These are phyloP conservation scores for Durusdinium trenchii DNA, from an alignment of 73 alveolate species.

Conservation along the genomic window DNA sequence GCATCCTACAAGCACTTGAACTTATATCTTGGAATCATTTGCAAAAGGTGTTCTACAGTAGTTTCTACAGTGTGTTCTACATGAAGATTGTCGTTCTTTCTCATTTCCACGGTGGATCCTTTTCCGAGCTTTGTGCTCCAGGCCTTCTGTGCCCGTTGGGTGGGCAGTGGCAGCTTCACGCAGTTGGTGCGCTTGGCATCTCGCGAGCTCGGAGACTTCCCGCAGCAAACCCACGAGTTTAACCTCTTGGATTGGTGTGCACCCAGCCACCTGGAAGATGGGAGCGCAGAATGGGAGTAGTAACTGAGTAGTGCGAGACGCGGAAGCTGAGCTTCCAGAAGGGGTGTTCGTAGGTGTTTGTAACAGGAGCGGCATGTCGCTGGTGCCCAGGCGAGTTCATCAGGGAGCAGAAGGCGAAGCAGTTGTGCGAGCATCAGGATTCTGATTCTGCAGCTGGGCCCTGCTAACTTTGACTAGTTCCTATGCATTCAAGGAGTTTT, in stretches of 20 bases:
- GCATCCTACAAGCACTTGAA: too few relatives aligned
- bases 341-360: background rate
- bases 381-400: background rate
- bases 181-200: background rate
- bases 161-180: background rate
- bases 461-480: too few relatives aligned
- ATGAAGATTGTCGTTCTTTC: too few relatives aligned
- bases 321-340: background rate
- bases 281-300: too few relatives aligned
- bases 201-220: background rate
- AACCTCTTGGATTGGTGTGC: slow-evolving; percentile 28
- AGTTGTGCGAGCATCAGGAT: slow-evolving; percentile 5
- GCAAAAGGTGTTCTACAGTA: background rate
- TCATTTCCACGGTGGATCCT: too few relatives aligned
- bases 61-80: too few relatives aligned
- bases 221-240: background rate
- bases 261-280: background rate
- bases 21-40: too few relatives aligned
- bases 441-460: too few relatives aligned
- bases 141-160: slow-evolving; percentile 61
- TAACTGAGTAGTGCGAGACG: too few relatives aligned
- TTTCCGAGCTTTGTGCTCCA: background rate
- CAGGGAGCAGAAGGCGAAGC: background rate
- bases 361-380: background rate
- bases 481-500: too few relatives aligned